Evolutionary conservation across 768 basidiomycete genomes (phyloP).

Genomic region (Favolaschia claudopus): DNA sequence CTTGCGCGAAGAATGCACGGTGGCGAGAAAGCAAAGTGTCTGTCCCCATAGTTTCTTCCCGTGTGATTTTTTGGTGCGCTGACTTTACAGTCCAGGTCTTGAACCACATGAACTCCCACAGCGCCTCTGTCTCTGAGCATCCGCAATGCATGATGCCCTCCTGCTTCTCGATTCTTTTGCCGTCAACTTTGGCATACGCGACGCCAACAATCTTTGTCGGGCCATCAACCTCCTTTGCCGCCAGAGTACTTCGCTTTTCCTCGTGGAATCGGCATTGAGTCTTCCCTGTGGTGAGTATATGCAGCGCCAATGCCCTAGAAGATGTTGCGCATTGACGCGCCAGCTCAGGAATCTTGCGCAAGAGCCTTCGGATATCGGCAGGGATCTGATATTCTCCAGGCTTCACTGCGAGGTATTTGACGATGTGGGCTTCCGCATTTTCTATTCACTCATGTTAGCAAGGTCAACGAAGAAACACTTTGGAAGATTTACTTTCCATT

Average conservation of each 20-base stretch:
- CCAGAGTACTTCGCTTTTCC: background rate
- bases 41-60: background rate
- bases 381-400: background rate
- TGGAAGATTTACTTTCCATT: background rate
- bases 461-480: background rate
- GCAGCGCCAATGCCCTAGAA: background rate
- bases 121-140: background rate
- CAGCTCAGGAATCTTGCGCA: background rate
- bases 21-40: background rate
- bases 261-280: background rate
- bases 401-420: background rate
- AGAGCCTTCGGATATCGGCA: background rate
- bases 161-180: too few relatives aligned
- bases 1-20: background rate
- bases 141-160: slow-evolving; percentile 8
- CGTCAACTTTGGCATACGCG: background rate
- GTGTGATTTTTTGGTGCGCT: background rate
- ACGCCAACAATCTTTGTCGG: background rate
- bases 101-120: slow-evolving; percentile 9
- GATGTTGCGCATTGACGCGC: background rate
- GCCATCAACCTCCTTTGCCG: background rate
- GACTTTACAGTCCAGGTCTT: slow-evolving; percentile 8
- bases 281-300: background rate
- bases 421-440: background rate
- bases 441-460: too few relatives aligned